Percentiles rank a stretch among this genome's conserved stretches.
These are phyloP conservation scores for Kodamaea leandrae DNA, from an alignment of 805 yeast genomes.

Conservation along the genomic window DNA sequence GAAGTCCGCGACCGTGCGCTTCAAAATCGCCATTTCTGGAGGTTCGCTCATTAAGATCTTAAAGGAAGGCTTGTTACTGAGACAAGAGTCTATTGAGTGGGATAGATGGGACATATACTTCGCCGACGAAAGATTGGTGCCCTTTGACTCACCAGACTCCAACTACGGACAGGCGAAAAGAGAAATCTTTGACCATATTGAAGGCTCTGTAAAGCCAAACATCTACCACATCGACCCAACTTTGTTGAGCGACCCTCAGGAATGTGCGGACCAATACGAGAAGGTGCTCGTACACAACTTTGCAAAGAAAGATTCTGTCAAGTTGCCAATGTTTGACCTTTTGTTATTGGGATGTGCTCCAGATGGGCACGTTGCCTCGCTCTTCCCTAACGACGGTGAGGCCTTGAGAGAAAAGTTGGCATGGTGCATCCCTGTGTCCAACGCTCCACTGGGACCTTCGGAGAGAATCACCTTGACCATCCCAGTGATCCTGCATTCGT, in stretches of 20 bases:
- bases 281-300: conserved; percentile 81
- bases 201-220: conserved; percentile 56
- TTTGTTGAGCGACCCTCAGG: conserved; percentile 76
- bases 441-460: conserved; percentile 87
- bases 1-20: conserved; percentile 63
- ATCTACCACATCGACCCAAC: conserved; percentile 81
- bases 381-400: conserved; percentile 86
- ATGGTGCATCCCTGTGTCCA: conserved; percentile 91
- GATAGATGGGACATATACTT: conserved; percentile 93
- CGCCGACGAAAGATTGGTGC: conserved; percentile 94
- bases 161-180: conserved; percentile 89
- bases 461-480: conserved; percentile 86
- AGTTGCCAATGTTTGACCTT: conserved; percentile 90
- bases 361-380: conserved; percentile 96
- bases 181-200: conserved; percentile 70
- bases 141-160: conserved; percentile 76
- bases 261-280: conserved; percentile 92
- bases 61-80: conserved; percentile 75
- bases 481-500: conserved; percentile 93
- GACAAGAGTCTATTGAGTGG: conserved; percentile 79
- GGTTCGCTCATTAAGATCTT: conserved; percentile 88
- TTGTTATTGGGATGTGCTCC: conserved; percentile 96
- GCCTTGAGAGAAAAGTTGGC: conserved; percentile 85
- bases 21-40: conserved; percentile 89
- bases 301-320: conserved; percentile 95